Evolutionary conservation across 2,329 filamentous ascomycete species (phyloP).

Genomic region (Xylariomycetidae sp.): DNA sequence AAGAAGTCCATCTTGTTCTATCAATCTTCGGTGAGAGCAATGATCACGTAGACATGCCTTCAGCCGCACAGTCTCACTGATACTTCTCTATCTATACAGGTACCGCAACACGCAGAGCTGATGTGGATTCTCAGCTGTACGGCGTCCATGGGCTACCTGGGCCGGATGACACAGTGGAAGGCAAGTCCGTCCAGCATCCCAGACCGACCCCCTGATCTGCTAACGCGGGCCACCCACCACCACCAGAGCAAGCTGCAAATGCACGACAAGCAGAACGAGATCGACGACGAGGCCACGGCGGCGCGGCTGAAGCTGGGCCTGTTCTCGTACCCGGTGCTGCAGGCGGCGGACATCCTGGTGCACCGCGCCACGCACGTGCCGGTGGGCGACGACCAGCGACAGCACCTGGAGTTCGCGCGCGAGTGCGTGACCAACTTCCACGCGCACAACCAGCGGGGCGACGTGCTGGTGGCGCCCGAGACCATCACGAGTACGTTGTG

Average conservation of each 20-base stretch:
- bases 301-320: slow-evolving; percentile 72
- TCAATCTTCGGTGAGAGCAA: slow-evolving; percentile 70
- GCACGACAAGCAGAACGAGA: slow-evolving; percentile 47
- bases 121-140: slow-evolving; percentile 97
- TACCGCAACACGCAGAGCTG: slow-evolving; percentile 75
- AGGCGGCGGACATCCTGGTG: slow-evolving; percentile 88
- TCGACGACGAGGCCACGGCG: slow-evolving; percentile 47
- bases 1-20: slow-evolving; percentile 73
- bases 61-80: too few species aligned
- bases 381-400: slow-evolving; percentile 89
- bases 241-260: slow-evolving; percentile 66
- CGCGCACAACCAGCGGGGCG: slow-evolving; percentile 54
- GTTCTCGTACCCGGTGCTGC: slow-evolving; percentile 92
- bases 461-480: slow-evolving; percentile 54
- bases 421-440: slow-evolving; percentile 87
- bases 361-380: slow-evolving; percentile 92
- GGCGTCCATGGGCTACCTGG: slow-evolving; percentile 87
- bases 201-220: background rate
- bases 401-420: slow-evolving; percentile 90
- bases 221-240: background rate
- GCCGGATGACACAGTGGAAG: slow-evolving; percentile 99
- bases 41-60: too few species aligned
- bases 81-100: slow-evolving; percentile 37
- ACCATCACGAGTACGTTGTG: slow-evolving; percentile 60
- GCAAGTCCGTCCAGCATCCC: slow-evolving; percentile 33